These are phyloP conservation scores for Fusarium xyrophilum DNA, from an alignment of 2,329 filamentous ascomycete genomes.

Conservation along the genomic window DNA sequence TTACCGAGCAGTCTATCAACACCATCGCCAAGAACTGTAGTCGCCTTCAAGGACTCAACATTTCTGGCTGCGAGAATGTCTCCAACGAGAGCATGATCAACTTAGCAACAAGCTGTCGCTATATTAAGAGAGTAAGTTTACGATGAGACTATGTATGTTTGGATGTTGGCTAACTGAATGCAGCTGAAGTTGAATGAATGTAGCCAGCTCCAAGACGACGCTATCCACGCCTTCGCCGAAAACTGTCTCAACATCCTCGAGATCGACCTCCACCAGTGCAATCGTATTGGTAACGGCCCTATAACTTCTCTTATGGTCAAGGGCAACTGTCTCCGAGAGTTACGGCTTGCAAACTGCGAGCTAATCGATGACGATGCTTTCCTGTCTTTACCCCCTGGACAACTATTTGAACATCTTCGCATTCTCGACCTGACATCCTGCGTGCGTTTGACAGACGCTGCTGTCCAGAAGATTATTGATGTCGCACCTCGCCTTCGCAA, in stretches of 20 bases:
- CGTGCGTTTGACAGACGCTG: constrained; percentile 80
- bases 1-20: constrained; percentile 82
- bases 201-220: constrained; percentile 79
- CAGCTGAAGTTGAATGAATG: constrained; percentile 96
- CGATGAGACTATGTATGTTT: not conserved
- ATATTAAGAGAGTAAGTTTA: constrained; percentile 78
- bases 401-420: constrained; percentile 83
- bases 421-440: constrained; percentile 95
- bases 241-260: constrained; percentile 94
- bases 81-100: constrained; percentile 84
- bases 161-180: constrained; percentile 13
- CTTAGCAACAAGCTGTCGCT: constrained; percentile 81
- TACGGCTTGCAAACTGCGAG: constrained; percentile 85
- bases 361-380: constrained; percentile 90
- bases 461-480: constrained; percentile 86
- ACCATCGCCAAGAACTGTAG: constrained; percentile 82
- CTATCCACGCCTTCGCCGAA: constrained; percentile 83
- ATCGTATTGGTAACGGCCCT: constrained; percentile 79
- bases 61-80: constrained; percentile 83
- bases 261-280: constrained; percentile 91
- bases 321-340: constrained; percentile 84
- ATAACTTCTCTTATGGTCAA: constrained; percentile 81
- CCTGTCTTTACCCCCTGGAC: constrained; percentile 72
- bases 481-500: constrained; percentile 89
- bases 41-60: constrained; percentile 88